Conservation (phyloP, 805 yeast species). For the Kluyveromyces starmeri region DNA sequence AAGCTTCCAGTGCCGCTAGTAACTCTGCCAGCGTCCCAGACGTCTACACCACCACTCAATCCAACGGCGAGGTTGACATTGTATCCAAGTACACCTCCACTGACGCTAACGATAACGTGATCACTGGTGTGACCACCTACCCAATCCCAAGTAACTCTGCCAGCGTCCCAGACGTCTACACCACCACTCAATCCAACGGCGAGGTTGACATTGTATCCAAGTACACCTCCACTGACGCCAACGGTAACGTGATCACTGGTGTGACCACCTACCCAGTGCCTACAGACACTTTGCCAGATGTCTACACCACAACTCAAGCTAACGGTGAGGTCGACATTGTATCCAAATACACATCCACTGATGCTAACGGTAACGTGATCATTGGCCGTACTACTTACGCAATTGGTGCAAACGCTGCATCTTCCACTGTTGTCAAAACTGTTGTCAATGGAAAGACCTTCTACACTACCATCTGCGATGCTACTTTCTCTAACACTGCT, state of each 20-base stretch:
- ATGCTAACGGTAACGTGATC: background rate
- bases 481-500: background rate
- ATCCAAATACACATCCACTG: constrained; percentile 1
- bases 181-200: background rate
- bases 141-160: background rate
- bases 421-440: background rate
- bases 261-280: constrained; percentile 3
- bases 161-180: background rate
- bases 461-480: background rate
- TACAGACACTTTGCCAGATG: background rate
- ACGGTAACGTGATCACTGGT: background rate
- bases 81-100: constrained; percentile 3
- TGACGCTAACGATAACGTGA: background rate
- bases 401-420: background rate
- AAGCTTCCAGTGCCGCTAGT: background rate
- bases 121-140: constrained; percentile 4
- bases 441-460: background rate
- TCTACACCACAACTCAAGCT: background rate
- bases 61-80: background rate
- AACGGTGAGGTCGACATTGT: background rate
- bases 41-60: background rate
- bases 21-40: background rate
- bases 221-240: constrained; percentile 1
- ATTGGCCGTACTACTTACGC: constrained; percentile 4
- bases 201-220: background rate